These are phyloP conservation scores for Backusella morwellensis DNA, from an alignment of 192 early-diverging fungal genomes.

Conservation along the genomic window DNA sequence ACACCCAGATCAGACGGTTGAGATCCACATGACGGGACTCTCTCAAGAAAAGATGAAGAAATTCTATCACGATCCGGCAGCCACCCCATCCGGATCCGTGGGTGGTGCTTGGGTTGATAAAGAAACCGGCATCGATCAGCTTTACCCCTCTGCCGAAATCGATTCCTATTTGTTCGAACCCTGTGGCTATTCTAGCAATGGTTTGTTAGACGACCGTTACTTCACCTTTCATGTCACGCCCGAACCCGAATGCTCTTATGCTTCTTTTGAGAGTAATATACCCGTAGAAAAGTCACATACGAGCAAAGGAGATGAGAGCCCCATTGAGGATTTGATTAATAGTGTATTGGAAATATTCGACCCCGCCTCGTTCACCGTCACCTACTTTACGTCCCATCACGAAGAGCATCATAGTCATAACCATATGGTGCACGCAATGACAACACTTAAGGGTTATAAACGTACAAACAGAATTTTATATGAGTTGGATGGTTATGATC, in stretches of 20 bases:
- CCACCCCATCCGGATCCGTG: constrained; percentile 58
- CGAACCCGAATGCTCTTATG: constrained; percentile 97
- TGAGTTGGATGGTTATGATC: constrained; percentile 79
- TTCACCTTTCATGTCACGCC: constrained; percentile 99
- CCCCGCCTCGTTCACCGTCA: constrained; percentile 74
- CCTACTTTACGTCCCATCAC: constrained; percentile 67
- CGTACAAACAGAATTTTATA: constrained; percentile 71
- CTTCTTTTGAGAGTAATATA: constrained; percentile 97
- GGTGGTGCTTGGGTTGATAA: constrained; percentile 70
- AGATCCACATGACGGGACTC: constrained; percentile 95
- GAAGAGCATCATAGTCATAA: constrained; percentile 7
- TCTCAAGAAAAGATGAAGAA: constrained; percentile 73
- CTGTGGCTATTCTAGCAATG: constrained; percentile 97
- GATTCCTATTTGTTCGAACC: constrained; percentile 95
- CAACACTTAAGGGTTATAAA: constrained; percentile 58
- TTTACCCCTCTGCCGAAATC: constrained; percentile 80
- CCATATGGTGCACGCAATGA: constrained; percentile 43
- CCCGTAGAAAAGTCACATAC: constrained; percentile 54
- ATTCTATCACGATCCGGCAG: constrained; percentile 61
- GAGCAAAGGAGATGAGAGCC: constrained; percentile 46
- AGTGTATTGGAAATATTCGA: constrained; percentile 84
- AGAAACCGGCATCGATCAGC: constrained; percentile 72
- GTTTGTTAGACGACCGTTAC: constrained; percentile 76
- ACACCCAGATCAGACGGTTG: constrained; percentile 83
- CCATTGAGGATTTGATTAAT: constrained; percentile 65